These are phyloP conservation scores for Pseudocercospora ulei DNA, from an alignment of 2,329 filamentous ascomycete genomes.

Conservation along the genomic window DNA sequence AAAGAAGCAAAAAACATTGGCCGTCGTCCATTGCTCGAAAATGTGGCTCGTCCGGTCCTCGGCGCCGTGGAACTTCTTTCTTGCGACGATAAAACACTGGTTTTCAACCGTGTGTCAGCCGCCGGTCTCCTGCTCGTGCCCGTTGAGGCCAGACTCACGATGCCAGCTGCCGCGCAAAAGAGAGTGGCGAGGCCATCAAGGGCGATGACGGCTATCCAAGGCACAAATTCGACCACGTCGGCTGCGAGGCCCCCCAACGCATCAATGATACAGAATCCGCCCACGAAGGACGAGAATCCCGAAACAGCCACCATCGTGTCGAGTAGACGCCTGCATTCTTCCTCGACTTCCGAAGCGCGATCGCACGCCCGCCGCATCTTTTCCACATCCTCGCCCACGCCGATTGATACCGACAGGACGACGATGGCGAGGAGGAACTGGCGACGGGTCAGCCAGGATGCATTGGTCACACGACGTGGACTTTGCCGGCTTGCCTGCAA, in stretches of 20 bases:
- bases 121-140: neutral
- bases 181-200: conserved; percentile 18
- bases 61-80: neutral
- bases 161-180: conserved; percentile 18
- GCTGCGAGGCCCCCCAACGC: conserved; percentile 12
- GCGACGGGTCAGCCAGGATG: neutral
- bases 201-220: conserved; percentile 8
- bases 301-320: neutral
- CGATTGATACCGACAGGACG: neutral
- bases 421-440: conserved; percentile 1
- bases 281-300: conserved; percentile 13
- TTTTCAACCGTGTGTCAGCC: too few relatives aligned
- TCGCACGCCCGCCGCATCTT: neutral
- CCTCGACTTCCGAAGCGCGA: too few relatives aligned
- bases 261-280: conserved; percentile 16
- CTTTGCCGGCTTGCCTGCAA: neutral
- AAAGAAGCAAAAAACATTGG: conserved; percentile 1
- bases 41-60: neutral
- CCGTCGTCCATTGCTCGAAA: neutral
- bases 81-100: neutral
- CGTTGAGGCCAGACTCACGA: conserved; percentile 8
- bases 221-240: conserved; percentile 11
- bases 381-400: neutral
- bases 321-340: too few relatives aligned
- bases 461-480: too few relatives aligned